Percentiles rank a stretch among this genome's conserved stretches.
Conservation (phyloP, 2,329 filamentous ascomycete genomes). For the Gliomastix tumulicola region DNA sequence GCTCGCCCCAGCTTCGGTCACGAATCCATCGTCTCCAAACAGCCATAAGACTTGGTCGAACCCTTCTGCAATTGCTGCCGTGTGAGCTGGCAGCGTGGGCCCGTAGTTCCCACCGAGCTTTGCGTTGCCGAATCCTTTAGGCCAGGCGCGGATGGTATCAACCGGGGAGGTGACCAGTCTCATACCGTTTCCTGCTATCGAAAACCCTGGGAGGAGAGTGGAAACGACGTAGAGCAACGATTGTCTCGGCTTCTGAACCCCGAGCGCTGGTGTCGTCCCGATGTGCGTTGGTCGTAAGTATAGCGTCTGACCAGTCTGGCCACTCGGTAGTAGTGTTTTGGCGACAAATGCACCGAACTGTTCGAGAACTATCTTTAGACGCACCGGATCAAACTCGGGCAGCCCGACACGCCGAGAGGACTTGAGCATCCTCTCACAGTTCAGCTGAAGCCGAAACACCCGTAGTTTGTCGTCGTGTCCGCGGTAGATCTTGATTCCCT, state of each 20-base stretch:
- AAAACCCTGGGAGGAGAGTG: not conserved
- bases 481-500: conserved; percentile 67
- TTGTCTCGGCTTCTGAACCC: not conserved
- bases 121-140: not conserved
- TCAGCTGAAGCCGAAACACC: conserved; percentile 59
- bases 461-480: conserved; percentile 59
- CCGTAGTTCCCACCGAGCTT: not conserved
- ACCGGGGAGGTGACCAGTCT: not conserved
- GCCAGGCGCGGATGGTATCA: not conserved
- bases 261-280: not conserved
- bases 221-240: not conserved
- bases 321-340: not conserved
- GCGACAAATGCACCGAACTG: conserved; percentile 53
- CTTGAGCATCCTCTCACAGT: conserved; percentile 46
- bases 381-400: conserved; percentile 55
- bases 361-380: conserved; percentile 56
- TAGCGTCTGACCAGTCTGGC: not conserved
- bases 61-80: not conserved
- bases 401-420: conserved; percentile 52
- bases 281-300: no score
- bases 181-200: not conserved
- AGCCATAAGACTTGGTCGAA: not conserved
- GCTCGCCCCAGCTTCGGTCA: not conserved
- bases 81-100: not conserved
- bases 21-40: not conserved